Evolutionary conservation across 1,284 basidiomycete genomes (phyloP), one percentile per base, ranked within the genome.

Genomic region (Termitomyces sp.): DNA sequence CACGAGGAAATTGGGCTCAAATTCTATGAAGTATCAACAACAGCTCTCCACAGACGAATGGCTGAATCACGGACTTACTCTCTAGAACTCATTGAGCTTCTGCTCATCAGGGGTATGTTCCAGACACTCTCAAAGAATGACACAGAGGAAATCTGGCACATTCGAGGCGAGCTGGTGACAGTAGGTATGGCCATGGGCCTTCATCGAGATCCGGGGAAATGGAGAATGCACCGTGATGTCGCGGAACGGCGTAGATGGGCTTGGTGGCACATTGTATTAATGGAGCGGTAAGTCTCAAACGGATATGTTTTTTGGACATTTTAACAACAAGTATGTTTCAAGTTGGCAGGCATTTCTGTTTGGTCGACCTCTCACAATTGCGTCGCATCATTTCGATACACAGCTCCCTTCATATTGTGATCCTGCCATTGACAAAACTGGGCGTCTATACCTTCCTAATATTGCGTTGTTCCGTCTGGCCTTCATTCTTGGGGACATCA

Each of bases 281-380:
- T 88, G 31, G 88, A 91, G 69, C 75, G 88, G 84, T 86, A 45
- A 48, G 77, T 67, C 16, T 50, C 51, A 46, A 14, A 37, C 54
- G 11, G 26, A 39, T 46, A 46, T 52, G 18, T 39, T 30, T 40
- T 9, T 41, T 14, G 35, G 16, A 38, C 28, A 28, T 55, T 6
- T 50, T 60, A 21, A 56, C 41, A 61, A 43, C 5, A 2, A 24
- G 21, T 49, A 21, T 52, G 51, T 52, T 13, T 37, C 43, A 58
- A 88, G 86, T 57, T 91, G 88, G 88, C 87, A 90, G 66, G 84
- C 87, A 2, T 91, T 91, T 69, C 77, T 88, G 75, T 88, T 91
- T 65, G 88, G 88, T n/a, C 77, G 88, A 13, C 88, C 88, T 1
- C 70, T 86, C 30, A 72, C 78, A 33, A 83, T 91, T 54, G 80